phyloP scores from a whole-genome alignment of 2,329 filamentous ascomycete genomes.

The Epichloe bromicola region DNA sequence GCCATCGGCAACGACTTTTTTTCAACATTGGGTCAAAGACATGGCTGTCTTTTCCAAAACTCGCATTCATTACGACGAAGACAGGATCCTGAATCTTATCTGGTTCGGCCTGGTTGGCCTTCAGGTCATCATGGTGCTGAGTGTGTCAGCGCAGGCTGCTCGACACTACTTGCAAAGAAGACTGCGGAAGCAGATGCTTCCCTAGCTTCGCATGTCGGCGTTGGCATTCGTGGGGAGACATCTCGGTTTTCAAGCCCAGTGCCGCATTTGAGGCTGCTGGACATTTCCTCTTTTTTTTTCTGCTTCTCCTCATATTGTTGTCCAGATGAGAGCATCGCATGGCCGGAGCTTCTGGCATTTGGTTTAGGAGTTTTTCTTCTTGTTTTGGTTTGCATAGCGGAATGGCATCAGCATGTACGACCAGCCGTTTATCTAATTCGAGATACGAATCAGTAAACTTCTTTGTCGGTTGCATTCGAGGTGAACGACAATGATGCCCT shows the following conservation, averaged over 20 bases:
- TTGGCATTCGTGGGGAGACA: neutral
- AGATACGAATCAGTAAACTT: neutral
- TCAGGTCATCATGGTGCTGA: constrained; percentile 31
- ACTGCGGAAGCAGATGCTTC: constrained; percentile 5
- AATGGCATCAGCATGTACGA: neutral
- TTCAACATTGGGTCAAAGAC: neutral
- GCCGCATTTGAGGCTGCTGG: neutral
- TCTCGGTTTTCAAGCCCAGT: neutral
- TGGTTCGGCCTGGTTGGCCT: constrained; percentile 34
- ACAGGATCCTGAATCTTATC: constrained; percentile 29
- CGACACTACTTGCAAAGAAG: constrained; percentile 5
- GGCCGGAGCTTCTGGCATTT: neutral
- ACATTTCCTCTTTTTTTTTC: neutral
- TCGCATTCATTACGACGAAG: constrained; percentile 17
- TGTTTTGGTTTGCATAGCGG: neutral
- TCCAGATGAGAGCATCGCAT: neutral
- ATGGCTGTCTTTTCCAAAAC: constrained; percentile 14
- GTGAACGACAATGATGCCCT: no score
- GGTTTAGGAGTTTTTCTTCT: neutral
- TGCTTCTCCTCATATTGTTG: neutral
- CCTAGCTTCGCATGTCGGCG: neutral
- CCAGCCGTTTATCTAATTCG: neutral
- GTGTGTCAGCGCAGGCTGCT: constrained; percentile 20
- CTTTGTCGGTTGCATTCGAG: neutral
- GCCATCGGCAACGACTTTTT: neutral